These are phyloP conservation scores for Gaeumannomyces sp. DNA, from an alignment of 2,329 filamentous ascomycete genomes.

Conservation along the genomic window DNA sequence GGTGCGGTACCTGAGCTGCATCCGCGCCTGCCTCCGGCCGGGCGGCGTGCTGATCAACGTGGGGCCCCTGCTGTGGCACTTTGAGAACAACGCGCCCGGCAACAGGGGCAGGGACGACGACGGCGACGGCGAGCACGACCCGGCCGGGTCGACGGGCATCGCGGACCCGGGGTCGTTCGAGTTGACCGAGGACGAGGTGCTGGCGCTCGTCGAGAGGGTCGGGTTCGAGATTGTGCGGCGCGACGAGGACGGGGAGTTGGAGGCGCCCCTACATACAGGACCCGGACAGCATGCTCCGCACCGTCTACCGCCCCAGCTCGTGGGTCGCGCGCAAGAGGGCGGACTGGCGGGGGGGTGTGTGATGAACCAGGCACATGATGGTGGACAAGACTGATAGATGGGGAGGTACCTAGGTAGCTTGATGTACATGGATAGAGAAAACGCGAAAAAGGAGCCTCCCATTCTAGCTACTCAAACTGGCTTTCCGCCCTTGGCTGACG, in stretches of 20 bases:
- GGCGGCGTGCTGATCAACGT: slow-evolving; percentile 85
- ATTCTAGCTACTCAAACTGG: too few species aligned
- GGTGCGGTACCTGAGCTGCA: slow-evolving; percentile 81
- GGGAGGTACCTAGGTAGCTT: too few species aligned
- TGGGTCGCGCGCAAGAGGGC: slow-evolving; percentile 74
- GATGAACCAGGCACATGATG: neutral
- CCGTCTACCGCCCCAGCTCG: slow-evolving; percentile 69
- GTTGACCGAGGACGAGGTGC: slow-evolving; percentile 81
- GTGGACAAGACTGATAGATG: neutral
- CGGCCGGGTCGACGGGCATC: slow-evolving; percentile 57
- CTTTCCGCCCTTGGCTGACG: too few species aligned
- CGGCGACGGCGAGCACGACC: slow-evolving; percentile 43
- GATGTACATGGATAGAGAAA: too few species aligned
- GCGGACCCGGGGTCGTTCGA: slow-evolving; percentile 88
- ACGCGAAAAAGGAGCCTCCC: too few species aligned
- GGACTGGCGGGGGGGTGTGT: slow-evolving; percentile 7
- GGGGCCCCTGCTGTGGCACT: slow-evolving; percentile 92
- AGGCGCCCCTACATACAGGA: slow-evolving; percentile 87
- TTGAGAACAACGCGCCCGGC: slow-evolving; percentile 66
- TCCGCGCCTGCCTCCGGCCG: slow-evolving; percentile 67
- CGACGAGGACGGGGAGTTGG: slow-evolving; percentile 42
- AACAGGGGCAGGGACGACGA: slow-evolving; percentile 47
- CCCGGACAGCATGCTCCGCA: slow-evolving; percentile 76
- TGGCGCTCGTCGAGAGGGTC: slow-evolving; percentile 63
- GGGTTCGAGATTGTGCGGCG: slow-evolving; percentile 70